Base-by-base conservation (phyloP, 2,329 filamentous ascomycete genomes). In the Fusarium subglutinans region DNA sequence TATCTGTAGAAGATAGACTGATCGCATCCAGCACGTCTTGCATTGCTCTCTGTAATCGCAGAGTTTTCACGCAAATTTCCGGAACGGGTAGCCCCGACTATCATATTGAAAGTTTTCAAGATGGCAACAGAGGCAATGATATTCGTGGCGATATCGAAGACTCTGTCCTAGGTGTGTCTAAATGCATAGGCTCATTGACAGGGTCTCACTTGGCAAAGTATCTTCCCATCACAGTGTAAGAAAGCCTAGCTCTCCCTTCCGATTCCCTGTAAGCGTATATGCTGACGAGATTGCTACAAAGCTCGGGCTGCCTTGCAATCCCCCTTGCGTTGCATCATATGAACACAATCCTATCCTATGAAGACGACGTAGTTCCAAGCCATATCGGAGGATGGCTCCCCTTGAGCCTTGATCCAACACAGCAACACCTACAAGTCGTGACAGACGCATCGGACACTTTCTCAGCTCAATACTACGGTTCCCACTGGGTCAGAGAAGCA, bases 341-440 rank as follows among this genome's bases (percentile, higher is more conserved):
- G 0, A 51, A 35, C n/a, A 15, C 17, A 24, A 24, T 17, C 2
- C 6, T 51, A 1, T 24, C 8, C 8, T 20, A 2, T 8, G 17
- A 51, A 6, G 17, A 20, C 12, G 30, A 35, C 0, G 0, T 8
- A 11, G 8, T 11, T 6, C 12, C 48, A 5, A 20, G 12, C 2
- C 48, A 11, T 51, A 4, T 20, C 1, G 11, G 8, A 15, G 17
- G 6, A 0, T 51, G 48, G 48, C 30, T 12, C 0, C 4, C 4
- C 6, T 4, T 51, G 3, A 10, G 12, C 5, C 4, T 35, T 1
- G 12, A 51, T 2, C n/a, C 22, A 0, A 5, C 1, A 0, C 30
- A 51, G 3, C 24, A 11, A 24, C 59, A 33, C 6, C 50, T 62
- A 8, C 33, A 47, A 14, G 30, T 33, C 14, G 8, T 62, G 13